Conservation (phyloP, 129 eudicot species). For the Flaveria bidentis region DNA sequence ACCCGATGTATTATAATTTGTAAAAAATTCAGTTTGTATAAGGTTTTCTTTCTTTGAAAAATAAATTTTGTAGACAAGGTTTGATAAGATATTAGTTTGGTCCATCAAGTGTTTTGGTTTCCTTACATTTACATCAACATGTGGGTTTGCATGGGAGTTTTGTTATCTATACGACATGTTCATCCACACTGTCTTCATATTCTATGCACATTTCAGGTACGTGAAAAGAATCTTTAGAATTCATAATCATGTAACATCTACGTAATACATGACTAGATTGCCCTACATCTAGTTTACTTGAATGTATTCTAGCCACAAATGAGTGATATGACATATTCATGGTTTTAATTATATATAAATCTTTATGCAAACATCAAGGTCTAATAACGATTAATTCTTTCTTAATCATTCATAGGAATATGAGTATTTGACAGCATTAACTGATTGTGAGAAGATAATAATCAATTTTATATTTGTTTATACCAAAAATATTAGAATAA, state of each 20-base stretch:
- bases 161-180: background rate
- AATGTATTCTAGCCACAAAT: background rate
- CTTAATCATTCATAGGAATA: too few relatives aligned
- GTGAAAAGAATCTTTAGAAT: background rate
- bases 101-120: conserved; percentile 9
- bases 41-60: background rate
- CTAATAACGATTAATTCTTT: too few relatives aligned
- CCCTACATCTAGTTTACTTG: background rate
- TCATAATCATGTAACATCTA: background rate
- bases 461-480: too few relatives aligned
- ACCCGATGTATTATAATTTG: too few relatives aligned
- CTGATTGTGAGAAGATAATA: too few relatives aligned
- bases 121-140: conserved; percentile 15
- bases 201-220: background rate
- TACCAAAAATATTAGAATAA: too few relatives aligned
- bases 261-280: background rate
- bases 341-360: background rate
- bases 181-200: conserved; percentile 5
- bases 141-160: conserved; percentile 16
- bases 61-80: background rate
- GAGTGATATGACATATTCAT: background rate
- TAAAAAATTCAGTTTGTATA: too few relatives aligned
- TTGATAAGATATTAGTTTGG: conserved; percentile 20
- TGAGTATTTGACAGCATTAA: too few relatives aligned
- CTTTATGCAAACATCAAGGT: background rate